A percentile compares a stretch with the other conserved stretches of the same genome.
Evolutionary conservation across 768 basidiomycete genomes (phyloP).

Genomic region (Mycena floridula): DNA sequence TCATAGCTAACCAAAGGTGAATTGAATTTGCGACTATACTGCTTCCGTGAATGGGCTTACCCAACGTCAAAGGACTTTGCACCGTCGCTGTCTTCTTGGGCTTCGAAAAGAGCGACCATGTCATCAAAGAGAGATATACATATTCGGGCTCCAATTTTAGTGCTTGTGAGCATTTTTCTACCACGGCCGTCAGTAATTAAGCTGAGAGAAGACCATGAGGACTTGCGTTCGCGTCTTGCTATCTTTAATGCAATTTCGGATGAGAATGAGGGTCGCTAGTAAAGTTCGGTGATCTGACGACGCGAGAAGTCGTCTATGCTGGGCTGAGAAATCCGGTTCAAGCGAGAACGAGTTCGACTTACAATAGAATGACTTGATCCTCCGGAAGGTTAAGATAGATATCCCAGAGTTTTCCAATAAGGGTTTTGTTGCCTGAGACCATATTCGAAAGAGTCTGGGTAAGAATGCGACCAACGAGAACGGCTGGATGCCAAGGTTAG

Average conservation of each 20-base stretch:
- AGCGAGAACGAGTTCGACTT: slow-evolving; percentile 13
- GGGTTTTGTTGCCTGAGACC: slow-evolving; percentile 62
- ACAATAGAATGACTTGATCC: slow-evolving; percentile 74
- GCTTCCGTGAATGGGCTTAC: no score
- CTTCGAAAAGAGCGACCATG: slow-evolving; percentile 67
- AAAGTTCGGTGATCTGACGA: slow-evolving; percentile 60
- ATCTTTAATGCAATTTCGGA: slow-evolving; percentile 65
- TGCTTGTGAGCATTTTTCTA: slow-evolving; percentile 49
- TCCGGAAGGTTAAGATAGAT: slow-evolving; percentile 63
- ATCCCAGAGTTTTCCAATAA: slow-evolving; percentile 56
- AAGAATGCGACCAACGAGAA: slow-evolving; percentile 56
- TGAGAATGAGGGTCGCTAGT: slow-evolving; percentile 58
- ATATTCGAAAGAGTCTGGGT: slow-evolving; percentile 81
- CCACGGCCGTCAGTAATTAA: slow-evolving; percentile 7
- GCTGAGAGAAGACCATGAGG: not conserved
- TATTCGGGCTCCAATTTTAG: slow-evolving; percentile 54
- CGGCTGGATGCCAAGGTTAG: slow-evolving; percentile 37
- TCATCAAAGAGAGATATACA: slow-evolving; percentile 64
- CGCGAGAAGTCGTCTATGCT: slow-evolving; percentile 49
- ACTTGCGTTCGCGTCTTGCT: slow-evolving; percentile 53
- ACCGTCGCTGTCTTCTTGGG: slow-evolving; percentile 55
- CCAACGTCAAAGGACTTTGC: slow-evolving; percentile 73
- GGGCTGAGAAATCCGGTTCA: slow-evolving; percentile 2
- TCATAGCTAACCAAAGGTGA: slow-evolving; percentile 42
- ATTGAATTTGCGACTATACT: slow-evolving; percentile 4